These are phyloP conservation scores for Salix udensis DNA, from an alignment of 345 rosid genomes.

Conservation along the genomic window DNA sequence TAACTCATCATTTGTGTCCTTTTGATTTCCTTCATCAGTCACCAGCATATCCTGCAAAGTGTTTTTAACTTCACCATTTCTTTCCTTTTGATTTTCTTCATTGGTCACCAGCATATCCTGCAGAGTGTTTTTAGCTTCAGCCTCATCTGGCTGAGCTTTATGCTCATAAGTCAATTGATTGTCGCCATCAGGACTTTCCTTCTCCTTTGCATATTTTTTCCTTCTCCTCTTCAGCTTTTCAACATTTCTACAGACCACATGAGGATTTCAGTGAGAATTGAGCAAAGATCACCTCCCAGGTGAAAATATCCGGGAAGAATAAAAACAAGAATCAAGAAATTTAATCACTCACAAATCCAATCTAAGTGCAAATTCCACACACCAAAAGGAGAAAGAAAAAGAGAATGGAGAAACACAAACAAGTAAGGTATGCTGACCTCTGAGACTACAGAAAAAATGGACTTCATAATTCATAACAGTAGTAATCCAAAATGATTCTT, in stretches of 20 bases:
- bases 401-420: too few species aligned
- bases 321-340: background rate
- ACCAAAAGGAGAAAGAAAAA: too few species aligned
- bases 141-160: slow-evolving; percentile 3
- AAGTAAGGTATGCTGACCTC: too few species aligned
- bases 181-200: background rate
- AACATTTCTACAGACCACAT: background rate
- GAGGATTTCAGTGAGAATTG: background rate
- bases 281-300: background rate
- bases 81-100: background rate
- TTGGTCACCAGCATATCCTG: background rate
- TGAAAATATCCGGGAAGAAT: background rate
- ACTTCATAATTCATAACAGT: too few species aligned
- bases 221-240: slow-evolving; percentile 3
- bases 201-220: background rate
- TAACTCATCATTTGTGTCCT: slow-evolving; percentile 1
- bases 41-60: background rate
- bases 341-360: background rate
- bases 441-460: too few species aligned
- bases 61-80: slow-evolving; percentile 1
- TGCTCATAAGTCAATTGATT: background rate
- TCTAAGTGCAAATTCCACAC: background rate
- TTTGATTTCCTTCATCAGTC: background rate
- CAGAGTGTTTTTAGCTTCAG: background rate
- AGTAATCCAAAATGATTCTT: background rate